Evolutionary conservation across 768 basidiomycete genomes (phyloP), one percentile per base, ranked within the genome.

Genomic region (Cyclocybe cylindracea): DNA sequence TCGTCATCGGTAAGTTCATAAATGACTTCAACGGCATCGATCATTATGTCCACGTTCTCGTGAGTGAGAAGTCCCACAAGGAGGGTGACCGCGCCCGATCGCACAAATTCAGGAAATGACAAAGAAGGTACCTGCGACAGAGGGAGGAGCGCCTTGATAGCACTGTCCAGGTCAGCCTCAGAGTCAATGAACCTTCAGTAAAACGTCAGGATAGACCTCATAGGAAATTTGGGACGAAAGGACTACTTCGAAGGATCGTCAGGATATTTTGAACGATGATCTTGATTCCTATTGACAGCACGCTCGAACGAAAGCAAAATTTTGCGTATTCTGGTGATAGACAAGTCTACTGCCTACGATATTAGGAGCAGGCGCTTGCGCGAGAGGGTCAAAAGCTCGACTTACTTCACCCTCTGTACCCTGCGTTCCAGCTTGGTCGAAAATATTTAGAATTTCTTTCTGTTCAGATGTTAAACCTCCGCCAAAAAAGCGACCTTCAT

Each of bases 1-100:
- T 98, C 96, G 69, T 98, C 97, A 58, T 99, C 97, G 1, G 94
- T 96, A 54, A 98, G 78, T 69, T 99, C 97, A 61, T 94, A 87
- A 5, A 99, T 76, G 14, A 96, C 80, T 64, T 95, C 91, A 34
- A 98, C 86, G 32, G 93, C 89, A 58, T 97, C 94, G 48, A 98
- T 90, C n/a, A 91, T 90, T 54, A 99, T 98, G 70, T 99, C 97
- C 42, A 87, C 80, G 66, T 99, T 99, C 69, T 99, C 97, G 66
- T 99, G 95, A 50, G 85, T 91, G 50, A 99, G 83, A 43, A 99
- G 80, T 31, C 90, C 94, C 50, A 91, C 80, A 43, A 98, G 78
- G 24, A 86, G 73, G 32, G 77, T 65, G 11, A 94, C 72, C 13
- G 85, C 75, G 33, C 88, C 91, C 5, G 88, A 86, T 39, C 82